Base-by-base conservation (phyloP, 75 land plant species). In the Chamaecyparis obtusa region DNA sequence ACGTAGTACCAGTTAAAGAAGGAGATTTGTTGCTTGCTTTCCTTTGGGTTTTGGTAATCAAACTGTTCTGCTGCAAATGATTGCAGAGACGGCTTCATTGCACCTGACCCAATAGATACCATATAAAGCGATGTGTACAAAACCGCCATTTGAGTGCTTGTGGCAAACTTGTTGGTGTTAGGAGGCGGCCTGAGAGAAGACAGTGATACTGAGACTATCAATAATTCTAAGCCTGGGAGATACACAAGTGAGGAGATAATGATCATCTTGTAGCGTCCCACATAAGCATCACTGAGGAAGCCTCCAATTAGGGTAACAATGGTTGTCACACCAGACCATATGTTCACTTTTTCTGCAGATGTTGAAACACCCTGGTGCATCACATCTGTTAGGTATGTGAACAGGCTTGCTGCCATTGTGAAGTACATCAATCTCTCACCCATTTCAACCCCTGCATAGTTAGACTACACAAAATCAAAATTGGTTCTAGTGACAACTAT, bases 351-450 rank as follows among this genome's bases (percentile, higher is more conserved):
- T 19, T 75, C 35, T 14, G 89, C 88, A 21, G 89, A 86, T 0
- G 15, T 21, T 13, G 88, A 80, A 3, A 76, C 57, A 30, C 78
- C 89, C 44, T 88, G 87, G 44, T 86, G 89, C 44, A 88, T 57
- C 54, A 86, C 88, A 3, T 69, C 76, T 49, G 89, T 72, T 33
- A 88, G 51, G 49, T 88, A 88, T 21, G 71, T 88, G 88, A 76
- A 67, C 14, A 88, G 67, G 57, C 86, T 88, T 21, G 89, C 27
- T 51, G 87, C 35, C 21, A 88, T 88, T 54, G 79, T 87, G 60
- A 86, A 88, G 87, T 51, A 88, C 17, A 67, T 87, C 56, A 88
- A 78, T 36, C 89, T 57, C 79, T 88, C 89, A 14, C 87, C 54
- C 46, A 46, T 32, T 86, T 90, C 91, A 43, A 83, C 77, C 19